Base-by-base conservation (phyloP, 495 filamentous ascomycete genomes). In the Cercophora scortea region DNA sequence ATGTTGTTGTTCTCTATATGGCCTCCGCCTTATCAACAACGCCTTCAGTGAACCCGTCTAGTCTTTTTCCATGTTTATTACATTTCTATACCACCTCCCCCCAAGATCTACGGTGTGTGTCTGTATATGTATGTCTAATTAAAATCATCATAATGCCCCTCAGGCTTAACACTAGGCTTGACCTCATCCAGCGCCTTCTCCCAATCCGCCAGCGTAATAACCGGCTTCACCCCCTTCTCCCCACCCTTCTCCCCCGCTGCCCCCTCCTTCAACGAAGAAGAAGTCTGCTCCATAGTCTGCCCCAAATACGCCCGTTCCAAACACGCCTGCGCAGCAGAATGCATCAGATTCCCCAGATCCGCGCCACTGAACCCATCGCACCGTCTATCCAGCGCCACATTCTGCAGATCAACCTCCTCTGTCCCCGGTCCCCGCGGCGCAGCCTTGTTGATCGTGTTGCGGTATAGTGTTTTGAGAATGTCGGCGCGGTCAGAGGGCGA, bases 281-380 rank as follows among this genome's bases (percentile, higher is more conserved):
- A n/a, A n/a, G 25, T 25, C 25, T 25, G 25, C 25, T 25, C 25
- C 25, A 25, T 25, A 5, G 25, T 42, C 45, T 50, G 59, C 43
- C 45, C 68, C 68, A 50, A 50, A 50, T 55, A 70, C 55, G 57
- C 74, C 39, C 87, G 72, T 63, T 84, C 78, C 58, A 95, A 76
- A 35, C 89, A 87, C 32, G 81, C 81, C 61, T 88, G 81, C 16
- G 83, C 90, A 40, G 90, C 90, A 45, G 86, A 81, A 53, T 86
- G 78, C 48, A 91, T 71, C 49, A 96, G 61, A 60, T 84, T 89
- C 11, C 81, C 82, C 52, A 98, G 66, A 73, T 98, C 93, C 1
- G 93, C 93, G 58, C 93, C 93, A 52, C 86, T 90, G 67, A 89
- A 96, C 3, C 88, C 84, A n/a, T 84, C 77, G 63, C 91, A 95